These are phyloP conservation scores for Hippophae tibetana DNA, from an alignment of 306 rosid species.

Conservation along the genomic window DNA sequence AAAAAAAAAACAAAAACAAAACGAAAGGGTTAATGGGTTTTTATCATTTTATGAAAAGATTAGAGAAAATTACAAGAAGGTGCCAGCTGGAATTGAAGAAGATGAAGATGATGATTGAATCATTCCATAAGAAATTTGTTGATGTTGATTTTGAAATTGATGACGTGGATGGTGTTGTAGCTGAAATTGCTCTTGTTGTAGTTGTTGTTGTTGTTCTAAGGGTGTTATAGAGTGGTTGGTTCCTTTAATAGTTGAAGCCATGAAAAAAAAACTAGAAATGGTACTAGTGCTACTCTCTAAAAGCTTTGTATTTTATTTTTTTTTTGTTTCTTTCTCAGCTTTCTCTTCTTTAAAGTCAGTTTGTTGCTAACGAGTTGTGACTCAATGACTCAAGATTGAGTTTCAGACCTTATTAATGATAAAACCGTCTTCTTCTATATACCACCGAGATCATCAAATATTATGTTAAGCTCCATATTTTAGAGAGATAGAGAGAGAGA, in stretches of 20 bases:
- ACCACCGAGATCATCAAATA: slow-evolving; percentile 14
- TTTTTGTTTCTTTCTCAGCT: slow-evolving; percentile 1
- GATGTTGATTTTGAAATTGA: slow-evolving; percentile 15
- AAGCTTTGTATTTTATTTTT: slow-evolving; percentile 25
- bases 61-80: slow-evolving; percentile 45
- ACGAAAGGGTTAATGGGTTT: not conserved
- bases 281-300: not conserved
- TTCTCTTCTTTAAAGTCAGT: slow-evolving; percentile 10
- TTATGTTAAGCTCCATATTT: not conserved
- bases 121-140: slow-evolving; percentile 56
- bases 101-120: slow-evolving; percentile 62
- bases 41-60: not conserved
- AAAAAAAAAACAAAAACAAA: too few relatives aligned
- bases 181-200: slow-evolving; percentile 28
- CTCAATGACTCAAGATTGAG: too few relatives aligned
- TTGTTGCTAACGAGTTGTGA: not conserved
- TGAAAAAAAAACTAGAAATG: slow-evolving; percentile 15
- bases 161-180: slow-evolving; percentile 26
- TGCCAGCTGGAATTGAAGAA: slow-evolving; percentile 44
- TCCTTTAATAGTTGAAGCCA: slow-evolving; percentile 47
- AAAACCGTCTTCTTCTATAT: slow-evolving; percentile 32
- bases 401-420: slow-evolving; percentile 18
- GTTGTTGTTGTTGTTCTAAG: slow-evolving; percentile 33
- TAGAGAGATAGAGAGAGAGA: slow-evolving; percentile 9
- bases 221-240: slow-evolving; percentile 23